Conservation (phyloP, 225 moss, liverwort and hornwort genomes). For the Sphagnum contortum region DNA sequence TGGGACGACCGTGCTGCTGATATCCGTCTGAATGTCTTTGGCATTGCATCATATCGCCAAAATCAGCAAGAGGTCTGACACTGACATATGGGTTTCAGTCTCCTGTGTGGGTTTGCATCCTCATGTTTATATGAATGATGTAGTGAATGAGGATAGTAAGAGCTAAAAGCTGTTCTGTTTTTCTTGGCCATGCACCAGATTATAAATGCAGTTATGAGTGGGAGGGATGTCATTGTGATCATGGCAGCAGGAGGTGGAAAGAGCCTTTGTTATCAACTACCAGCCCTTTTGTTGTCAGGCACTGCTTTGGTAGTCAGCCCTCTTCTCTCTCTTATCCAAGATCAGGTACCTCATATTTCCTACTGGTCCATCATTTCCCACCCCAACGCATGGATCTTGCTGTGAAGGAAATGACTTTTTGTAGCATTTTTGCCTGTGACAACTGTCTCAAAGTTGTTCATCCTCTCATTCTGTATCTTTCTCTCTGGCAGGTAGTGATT, state of each 20-base stretch:
- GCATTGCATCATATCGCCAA: conserved; percentile 72
- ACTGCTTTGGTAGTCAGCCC: conserved; percentile 94
- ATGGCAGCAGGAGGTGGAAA: conserved; percentile 99
- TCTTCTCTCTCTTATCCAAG: conserved; percentile 88
- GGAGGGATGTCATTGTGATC: conserved; percentile 88
- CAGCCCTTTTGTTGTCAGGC: conserved; percentile 74
- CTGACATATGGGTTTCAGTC: no score
- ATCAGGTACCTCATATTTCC: conserved; percentile 45
- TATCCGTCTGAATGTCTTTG: conserved; percentile 76
- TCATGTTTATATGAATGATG: no score
- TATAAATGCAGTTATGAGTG: conserved; percentile 95
- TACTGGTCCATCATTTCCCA: no score
- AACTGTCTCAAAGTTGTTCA: neutral
- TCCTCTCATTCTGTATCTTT: neutral
- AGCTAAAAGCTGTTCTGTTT: no score
- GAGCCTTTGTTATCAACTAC: conserved; percentile 95
- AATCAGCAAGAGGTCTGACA: conserved; percentile 78
- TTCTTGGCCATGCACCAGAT: conserved; percentile 32
- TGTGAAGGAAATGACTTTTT: no score
- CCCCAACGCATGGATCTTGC: no score
- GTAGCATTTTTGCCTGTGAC: no score
- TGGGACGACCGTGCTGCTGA: conserved; percentile 87
- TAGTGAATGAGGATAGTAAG: no score
- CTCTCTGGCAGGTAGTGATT: neutral
- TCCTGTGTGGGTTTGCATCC: no score